These are phyloP conservation scores for Malus domestica DNA, from an alignment of 306 rosid genomes.

Conservation along the genomic window DNA sequence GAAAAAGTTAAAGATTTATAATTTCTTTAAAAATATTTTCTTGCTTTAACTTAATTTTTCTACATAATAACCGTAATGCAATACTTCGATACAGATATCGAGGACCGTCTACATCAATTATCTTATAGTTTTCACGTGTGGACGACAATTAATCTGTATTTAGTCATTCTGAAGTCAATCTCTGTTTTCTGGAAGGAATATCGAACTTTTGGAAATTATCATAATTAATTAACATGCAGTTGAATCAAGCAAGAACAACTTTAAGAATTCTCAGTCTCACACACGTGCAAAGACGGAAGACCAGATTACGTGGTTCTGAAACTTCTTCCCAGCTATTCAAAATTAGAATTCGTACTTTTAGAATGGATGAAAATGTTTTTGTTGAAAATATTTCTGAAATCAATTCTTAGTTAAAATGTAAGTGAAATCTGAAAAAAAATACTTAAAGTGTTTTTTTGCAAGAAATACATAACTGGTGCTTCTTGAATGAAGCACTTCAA, in stretches of 20 bases:
- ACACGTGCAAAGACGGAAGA: slow-evolving; percentile 15
- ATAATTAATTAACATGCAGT: background rate
- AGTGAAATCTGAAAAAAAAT: too few relatives aligned
- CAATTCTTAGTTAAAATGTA: too few relatives aligned
- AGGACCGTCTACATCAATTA: background rate
- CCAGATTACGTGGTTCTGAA: background rate
- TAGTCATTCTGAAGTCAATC: background rate
- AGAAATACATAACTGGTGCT: too few relatives aligned
- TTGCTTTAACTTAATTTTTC: background rate
- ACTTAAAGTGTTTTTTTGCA: too few relatives aligned
- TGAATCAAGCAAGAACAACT: background rate
- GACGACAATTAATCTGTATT: background rate
- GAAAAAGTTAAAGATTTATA: too few relatives aligned
- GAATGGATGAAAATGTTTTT: too few relatives aligned
- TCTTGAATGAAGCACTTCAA: too few relatives aligned
- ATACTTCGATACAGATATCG: background rate
- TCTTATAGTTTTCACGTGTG: background rate
- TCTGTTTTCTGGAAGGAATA: background rate
- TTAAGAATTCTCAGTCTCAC: background rate
- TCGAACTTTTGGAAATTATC: background rate
- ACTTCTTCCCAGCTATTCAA: too few relatives aligned
- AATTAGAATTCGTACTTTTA: background rate
- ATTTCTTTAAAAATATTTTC: background rate
- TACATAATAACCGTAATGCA: background rate
- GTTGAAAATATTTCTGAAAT: too few relatives aligned